Evolutionary conservation across 2,329 filamentous ascomycete genomes (phyloP).

Genomic region (Talaromyces sp.): DNA sequence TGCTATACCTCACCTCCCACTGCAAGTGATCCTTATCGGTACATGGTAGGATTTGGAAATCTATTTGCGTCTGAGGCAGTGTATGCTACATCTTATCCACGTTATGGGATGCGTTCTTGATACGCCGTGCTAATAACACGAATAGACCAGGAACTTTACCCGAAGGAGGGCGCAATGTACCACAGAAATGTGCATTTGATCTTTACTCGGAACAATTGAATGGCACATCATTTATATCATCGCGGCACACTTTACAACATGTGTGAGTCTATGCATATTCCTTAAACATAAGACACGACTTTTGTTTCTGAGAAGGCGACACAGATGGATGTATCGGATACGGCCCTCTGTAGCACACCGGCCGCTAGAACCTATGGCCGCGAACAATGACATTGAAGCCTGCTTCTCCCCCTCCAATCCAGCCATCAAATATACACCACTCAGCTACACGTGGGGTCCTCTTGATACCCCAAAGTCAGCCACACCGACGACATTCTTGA

Average conservation of each 20-base stretch:
- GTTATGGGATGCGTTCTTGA: not conserved
- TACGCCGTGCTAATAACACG: not conserved
- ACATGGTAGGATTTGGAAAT: conserved; percentile 8
- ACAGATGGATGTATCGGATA: conserved; percentile 1
- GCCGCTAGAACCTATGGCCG: not conserved
- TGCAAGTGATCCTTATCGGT: not conserved
- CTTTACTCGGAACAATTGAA: not conserved
- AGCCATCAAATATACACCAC: not conserved
- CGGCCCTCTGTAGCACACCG: not conserved
- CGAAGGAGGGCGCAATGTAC: not conserved
- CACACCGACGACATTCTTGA: not conserved
- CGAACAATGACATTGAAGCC: not conserved
- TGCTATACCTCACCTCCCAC: not conserved
- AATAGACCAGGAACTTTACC: not conserved
- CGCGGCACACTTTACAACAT: not conserved
- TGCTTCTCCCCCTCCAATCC: not conserved
- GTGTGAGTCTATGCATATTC: not conserved
- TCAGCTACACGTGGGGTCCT: not conserved
- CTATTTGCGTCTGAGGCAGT: not conserved
- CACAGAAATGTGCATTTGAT: not conserved
- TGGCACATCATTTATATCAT: conserved; percentile 1
- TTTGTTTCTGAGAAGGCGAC: not conserved
- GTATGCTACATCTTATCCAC: not conserved
- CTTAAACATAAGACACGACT: not conserved
- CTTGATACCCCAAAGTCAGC: not conserved